Evolutionary conservation across 73 alveolate genomes (phyloP).

Genomic region (Stentor coeruleus): DNA sequence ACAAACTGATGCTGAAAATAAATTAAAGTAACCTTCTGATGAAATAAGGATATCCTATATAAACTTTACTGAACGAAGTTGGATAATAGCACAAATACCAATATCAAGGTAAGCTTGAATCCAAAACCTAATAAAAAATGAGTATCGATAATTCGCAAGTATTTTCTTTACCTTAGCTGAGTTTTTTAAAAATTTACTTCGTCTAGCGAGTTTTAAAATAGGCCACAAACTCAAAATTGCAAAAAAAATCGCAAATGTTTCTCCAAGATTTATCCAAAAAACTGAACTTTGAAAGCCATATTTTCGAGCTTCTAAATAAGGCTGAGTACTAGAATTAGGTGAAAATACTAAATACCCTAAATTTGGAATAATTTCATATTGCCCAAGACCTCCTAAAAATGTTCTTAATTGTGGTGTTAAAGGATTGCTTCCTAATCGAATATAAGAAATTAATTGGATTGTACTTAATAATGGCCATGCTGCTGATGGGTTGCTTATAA

Average conservation of each 20-base stretch:
- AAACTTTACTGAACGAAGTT: not conserved
- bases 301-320: not conserved
- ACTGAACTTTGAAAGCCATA: not conserved
- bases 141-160: not conserved
- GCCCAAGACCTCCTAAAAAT: not conserved
- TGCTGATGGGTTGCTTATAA: not conserved
- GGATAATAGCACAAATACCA: not conserved
- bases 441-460: not conserved
- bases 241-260: not conserved
- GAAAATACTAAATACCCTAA: not conserved
- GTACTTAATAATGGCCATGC: not conserved
- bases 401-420: not conserved
- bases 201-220: not conserved
- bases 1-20: not conserved
- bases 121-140: not conserved
- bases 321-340: not conserved
- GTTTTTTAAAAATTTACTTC: not conserved
- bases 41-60: not conserved
- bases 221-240: not conserved
- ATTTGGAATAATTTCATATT: not conserved
- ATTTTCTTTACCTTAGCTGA: not conserved
- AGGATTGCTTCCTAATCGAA: not conserved
- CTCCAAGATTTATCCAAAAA: not conserved
- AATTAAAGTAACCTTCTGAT: not conserved
- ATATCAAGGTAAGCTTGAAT: not conserved